A percentile compares a stretch with the other conserved stretches of the same genome.
Evolutionary conservation across 1,284 basidiomycete species (phyloP).

Genomic region (Trichosporon asahii): DNA sequence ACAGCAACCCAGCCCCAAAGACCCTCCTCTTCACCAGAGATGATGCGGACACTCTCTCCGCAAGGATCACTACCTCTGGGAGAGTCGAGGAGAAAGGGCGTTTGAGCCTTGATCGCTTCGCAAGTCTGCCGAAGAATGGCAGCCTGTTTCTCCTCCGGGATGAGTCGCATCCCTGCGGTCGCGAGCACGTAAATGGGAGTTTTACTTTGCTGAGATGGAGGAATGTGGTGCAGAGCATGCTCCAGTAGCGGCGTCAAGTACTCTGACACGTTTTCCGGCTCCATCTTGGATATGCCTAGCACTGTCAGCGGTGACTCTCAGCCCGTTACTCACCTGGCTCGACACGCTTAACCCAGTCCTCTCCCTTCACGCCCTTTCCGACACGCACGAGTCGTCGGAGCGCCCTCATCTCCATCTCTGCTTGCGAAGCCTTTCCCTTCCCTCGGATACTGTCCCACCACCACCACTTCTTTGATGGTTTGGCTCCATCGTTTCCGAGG

Average conservation of each 20-base stretch:
- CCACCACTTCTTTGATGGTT: constrained; percentile 30
- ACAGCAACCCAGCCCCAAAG: constrained; percentile 98
- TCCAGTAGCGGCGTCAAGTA: constrained; percentile 80
- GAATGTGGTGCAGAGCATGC: constrained; percentile 79
- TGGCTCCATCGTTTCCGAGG: background rate
- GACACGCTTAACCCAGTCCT: constrained; percentile 85
- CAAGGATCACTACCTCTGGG: constrained; percentile 69
- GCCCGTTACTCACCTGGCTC: constrained; percentile 72
- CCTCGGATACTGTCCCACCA: constrained; percentile 39
- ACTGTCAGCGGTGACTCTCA: background rate
- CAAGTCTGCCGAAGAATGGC: constrained; percentile 74
- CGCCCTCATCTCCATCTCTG: constrained; percentile 42
- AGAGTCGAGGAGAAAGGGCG: constrained; percentile 52
- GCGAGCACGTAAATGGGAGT: constrained; percentile 94
- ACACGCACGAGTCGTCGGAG: constrained; percentile 67
- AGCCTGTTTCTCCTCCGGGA: constrained; percentile 66
- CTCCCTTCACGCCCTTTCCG: constrained; percentile 81
- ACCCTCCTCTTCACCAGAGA: constrained; percentile 97
- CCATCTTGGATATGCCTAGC: constrained; percentile 81
- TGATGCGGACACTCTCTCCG: constrained; percentile 85
- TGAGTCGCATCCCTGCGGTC: constrained; percentile 94
- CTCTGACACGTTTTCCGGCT: constrained; percentile 63
- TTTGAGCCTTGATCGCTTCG: constrained; percentile 67
- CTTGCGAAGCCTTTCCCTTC: constrained; percentile 42
- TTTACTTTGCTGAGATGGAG: constrained; percentile 71